Conservation (phyloP, 2,329 filamentous ascomycete species). For the Aspergillus sp. region DNA sequence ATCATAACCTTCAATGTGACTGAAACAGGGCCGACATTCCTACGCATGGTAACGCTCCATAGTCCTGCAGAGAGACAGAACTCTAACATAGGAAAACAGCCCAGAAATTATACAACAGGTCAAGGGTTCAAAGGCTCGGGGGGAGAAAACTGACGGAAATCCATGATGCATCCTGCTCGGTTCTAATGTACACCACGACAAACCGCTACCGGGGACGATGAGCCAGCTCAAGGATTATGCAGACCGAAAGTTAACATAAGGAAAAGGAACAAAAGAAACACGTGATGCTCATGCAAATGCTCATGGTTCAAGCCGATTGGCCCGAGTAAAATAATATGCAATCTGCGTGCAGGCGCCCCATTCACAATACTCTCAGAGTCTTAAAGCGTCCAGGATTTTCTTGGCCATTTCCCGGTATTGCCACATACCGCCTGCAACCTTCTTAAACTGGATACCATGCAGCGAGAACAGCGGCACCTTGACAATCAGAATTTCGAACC, state of each 20-base stretch:
- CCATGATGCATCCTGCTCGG: slow-evolving; percentile 20
- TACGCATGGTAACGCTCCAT: neutral
- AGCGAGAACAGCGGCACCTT: slow-evolving; percentile 91
- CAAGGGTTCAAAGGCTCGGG: slow-evolving; percentile 10
- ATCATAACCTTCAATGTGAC: neutral
- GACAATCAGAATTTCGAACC: slow-evolving; percentile 96
- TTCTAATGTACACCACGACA: slow-evolving; percentile 35
- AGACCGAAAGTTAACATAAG: slow-evolving; percentile 20
- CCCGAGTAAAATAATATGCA: slow-evolving; percentile 14
- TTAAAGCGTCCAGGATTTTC: slow-evolving; percentile 84
- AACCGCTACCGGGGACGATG: slow-evolving; percentile 21
- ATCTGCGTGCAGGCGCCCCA: slow-evolving; percentile 13
- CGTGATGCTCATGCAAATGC: slow-evolving; percentile 30
- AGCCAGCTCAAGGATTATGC: slow-evolving; percentile 25
- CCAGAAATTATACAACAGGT: slow-evolving; percentile 18
- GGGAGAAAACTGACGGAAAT: slow-evolving; percentile 8
- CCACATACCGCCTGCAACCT: slow-evolving; percentile 92
- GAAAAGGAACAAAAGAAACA: slow-evolving; percentile 24
- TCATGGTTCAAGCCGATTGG: slow-evolving; percentile 26
- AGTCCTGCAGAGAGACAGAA: neutral
- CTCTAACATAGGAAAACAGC: slow-evolving; percentile 5
- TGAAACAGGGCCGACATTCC: neutral
- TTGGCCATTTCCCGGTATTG: slow-evolving; percentile 99
- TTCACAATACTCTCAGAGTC: slow-evolving; percentile 57
- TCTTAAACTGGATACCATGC: slow-evolving; percentile 98